Base-by-base conservation (phyloP, 2,329 filamentous ascomycete species). In the Epichloe elymi region DNA sequence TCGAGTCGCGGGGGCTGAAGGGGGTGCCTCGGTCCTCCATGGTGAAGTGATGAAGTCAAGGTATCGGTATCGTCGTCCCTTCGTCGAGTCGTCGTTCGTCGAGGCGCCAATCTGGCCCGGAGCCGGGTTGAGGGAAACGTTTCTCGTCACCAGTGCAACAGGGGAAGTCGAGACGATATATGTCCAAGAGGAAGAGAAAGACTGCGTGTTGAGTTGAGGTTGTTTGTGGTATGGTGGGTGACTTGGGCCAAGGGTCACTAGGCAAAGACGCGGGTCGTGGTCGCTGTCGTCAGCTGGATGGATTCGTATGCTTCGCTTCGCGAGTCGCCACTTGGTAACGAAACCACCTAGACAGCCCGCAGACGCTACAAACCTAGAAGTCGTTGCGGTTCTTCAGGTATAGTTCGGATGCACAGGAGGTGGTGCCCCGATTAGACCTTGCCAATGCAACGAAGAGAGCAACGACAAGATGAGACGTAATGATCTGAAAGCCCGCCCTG, bases 11-110 rank as follows among this genome's bases (percentile, higher is more conserved):
- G 42, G 63, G 58, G 57, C 59, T 58, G 57, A 61, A 60, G 52
- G 67, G 67, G 63, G 60, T 63, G 59, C 61, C 60, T 61, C 63
- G 66, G 58, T 66, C 65, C 58, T 66, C 67, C 69, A 71, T 71
- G 52, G 51, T 65, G 55, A 46, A 56, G 15, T 10, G 45, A 45
- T 33, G 47, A 33, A 20, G 33, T 20, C 33, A 36, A 26, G 14
- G 37, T 26, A 46, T 40, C 17, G 26, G 15, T 23, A 40, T 39
- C 30, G 37, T 37, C 17, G 37, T 37, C 17, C 14, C 19, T 47
- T 35, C 4, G 44, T 41, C 38, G 40, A 48, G 35, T 36, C 41
- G 43, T 46, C 36, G 20, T 48, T 19, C 11, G 30, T 36, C 15
- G 30, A 43, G 14, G 40, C 26, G 45, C 23, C 30, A 38, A 26